These are phyloP conservation scores for Yarrowia divulgata DNA, from an alignment of 805 yeast species.

Conservation along the genomic window DNA sequence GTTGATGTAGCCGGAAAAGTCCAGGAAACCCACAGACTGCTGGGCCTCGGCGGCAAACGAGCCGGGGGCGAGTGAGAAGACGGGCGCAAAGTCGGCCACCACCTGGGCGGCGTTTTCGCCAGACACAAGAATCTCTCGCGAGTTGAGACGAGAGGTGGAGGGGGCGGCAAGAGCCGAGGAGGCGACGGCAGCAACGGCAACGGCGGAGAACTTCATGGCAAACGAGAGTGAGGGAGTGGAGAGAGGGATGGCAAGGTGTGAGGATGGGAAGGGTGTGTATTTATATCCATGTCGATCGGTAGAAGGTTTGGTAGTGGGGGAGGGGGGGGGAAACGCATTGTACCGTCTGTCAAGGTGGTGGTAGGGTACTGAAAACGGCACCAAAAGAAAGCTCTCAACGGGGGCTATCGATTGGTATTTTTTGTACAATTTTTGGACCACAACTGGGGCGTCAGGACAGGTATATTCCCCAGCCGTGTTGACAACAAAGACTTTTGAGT, in stretches of 20 bases:
- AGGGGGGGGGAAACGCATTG: not conserved
- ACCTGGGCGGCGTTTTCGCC: conserved; percentile 35
- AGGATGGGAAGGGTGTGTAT: too few species aligned
- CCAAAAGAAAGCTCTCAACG: too few species aligned
- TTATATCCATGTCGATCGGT: conserved; percentile 18
- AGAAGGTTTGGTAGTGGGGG: not conserved
- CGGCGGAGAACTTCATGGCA: conserved; percentile 30
- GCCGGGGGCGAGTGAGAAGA: conserved; percentile 30
- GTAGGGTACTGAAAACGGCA: not conserved
- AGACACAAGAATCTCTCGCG: conserved; percentile 19
- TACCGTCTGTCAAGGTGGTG: not conserved
- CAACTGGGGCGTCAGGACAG: not conserved
- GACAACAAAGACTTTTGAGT: conserved; percentile 11
- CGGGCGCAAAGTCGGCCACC: conserved; percentile 29
- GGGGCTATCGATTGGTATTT: not conserved
- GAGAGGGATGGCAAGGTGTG: not conserved
- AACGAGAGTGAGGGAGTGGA: conserved; percentile 10
- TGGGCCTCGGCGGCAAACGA: conserved; percentile 33
- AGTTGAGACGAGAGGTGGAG: conserved; percentile 1
- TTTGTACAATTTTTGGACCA: not conserved
- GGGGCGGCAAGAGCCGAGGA: conserved; percentile 28
- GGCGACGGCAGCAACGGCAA: conserved; percentile 31
- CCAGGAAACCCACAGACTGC: conserved; percentile 24
- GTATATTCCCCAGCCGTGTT: not conserved
- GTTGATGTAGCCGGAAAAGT: conserved; percentile 36